Evolutionary conservation across 306 rosid species (phyloP).

Genomic region (Neltuma alba): DNA sequence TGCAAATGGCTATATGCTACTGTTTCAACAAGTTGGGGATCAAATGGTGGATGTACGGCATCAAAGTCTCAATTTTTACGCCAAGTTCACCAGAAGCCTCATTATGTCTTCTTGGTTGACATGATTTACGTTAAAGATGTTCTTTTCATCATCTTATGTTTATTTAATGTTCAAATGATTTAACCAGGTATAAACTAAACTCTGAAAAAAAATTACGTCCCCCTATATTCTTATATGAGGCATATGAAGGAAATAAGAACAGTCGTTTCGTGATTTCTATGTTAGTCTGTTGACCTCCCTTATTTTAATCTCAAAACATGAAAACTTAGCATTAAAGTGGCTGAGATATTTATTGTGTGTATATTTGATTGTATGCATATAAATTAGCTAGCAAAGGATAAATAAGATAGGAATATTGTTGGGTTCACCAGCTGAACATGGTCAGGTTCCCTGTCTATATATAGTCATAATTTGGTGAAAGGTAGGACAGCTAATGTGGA

Average conservation of each 20-base stretch:
- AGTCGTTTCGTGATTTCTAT: background rate
- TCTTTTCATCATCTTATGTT: background rate
- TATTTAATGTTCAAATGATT: background rate
- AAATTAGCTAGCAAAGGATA: background rate
- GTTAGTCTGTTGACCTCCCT: background rate
- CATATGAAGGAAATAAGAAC: slow-evolving; percentile 26
- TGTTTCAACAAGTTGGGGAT: background rate
- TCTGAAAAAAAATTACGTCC: background rate
- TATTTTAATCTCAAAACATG: background rate
- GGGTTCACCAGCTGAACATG: background rate
- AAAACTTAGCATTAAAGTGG: background rate
- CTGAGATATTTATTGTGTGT: background rate
- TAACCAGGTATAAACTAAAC: background rate
- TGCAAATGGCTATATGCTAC: background rate
- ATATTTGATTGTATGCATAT: background rate
- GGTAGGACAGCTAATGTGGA: background rate
- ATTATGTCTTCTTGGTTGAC: background rate
- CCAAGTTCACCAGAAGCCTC: background rate
- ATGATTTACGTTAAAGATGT: background rate
- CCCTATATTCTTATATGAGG: background rate
- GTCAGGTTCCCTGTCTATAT: background rate
- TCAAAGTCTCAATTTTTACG: background rate
- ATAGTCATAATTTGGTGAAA: background rate
- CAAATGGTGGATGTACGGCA: background rate
- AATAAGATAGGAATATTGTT: background rate